phyloP scores from a whole-genome alignment of 306 rosid species.

The Lathyrus tuberosus region DNA sequence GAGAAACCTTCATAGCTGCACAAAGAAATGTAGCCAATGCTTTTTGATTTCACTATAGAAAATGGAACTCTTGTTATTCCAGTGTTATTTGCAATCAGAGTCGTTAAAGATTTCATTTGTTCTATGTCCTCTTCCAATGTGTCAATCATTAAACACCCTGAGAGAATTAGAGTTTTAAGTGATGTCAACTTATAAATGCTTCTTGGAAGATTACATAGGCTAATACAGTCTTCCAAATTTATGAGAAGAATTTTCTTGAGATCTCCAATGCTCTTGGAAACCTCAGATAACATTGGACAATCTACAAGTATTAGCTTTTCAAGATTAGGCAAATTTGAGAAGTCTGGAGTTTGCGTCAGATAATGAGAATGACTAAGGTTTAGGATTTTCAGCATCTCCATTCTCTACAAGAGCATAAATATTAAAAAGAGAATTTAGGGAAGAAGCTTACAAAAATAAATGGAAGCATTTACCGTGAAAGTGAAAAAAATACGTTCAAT shows the following conservation, averaged over 20 bases:
- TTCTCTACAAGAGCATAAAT: background rate
- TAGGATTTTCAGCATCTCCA: background rate
- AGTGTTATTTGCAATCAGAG: constrained; percentile 3
- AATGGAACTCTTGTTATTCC: background rate
- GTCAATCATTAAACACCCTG: background rate
- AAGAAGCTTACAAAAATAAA: background rate
- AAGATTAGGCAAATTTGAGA: constrained; percentile 10
- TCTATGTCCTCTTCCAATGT: background rate
- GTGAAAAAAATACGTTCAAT: background rate
- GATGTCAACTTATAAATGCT: constrained; percentile 13
- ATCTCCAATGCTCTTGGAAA: background rate
- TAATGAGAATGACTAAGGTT: constrained; percentile 20
- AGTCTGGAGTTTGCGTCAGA: background rate
- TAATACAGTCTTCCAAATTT: constrained; percentile 1
- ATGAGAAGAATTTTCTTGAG: constrained; percentile 1
- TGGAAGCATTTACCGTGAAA: background rate
- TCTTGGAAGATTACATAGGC: background rate
- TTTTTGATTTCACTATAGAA: background rate
- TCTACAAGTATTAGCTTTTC: background rate
- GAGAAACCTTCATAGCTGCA: background rate
- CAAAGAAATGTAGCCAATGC: background rate
- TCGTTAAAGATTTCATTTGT: constrained; percentile 16
- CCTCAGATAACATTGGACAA: background rate
- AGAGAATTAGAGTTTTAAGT: background rate
- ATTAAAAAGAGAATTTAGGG: too few species aligned